Evolutionary conservation across 2,329 filamentous ascomycete species (phyloP), one percentile per base, ranked within the genome.

Genomic region (Fusarium falciforme): DNA sequence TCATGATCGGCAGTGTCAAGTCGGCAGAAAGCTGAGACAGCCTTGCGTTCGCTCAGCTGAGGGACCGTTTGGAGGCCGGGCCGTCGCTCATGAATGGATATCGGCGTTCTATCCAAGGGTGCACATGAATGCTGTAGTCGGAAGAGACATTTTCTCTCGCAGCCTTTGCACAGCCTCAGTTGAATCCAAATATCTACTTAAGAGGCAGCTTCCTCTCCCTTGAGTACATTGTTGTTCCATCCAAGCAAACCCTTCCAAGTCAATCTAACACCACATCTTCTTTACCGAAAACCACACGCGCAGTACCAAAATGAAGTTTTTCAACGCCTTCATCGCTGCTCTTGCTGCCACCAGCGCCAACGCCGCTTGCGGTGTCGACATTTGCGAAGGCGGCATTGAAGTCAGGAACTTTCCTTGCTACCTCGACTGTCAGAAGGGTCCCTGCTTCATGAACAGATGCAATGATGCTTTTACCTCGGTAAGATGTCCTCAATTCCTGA

Each of bases 361-460:
- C 47, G 47, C 47, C 11, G 47, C 47, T n/a, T 54, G 47, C 27
- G 47, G 47, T 14, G 47, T 54, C 4, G 27, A 54, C 47, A 54
- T 54, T 3, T 54, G 47, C 4, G 17, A 54, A 6, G 47, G 47
- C 7, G 47, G 47, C 17, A 33, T 54, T 11, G 47, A 54, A 14
- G 27, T 33, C 6, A 31, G 47, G 6, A 54, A 54, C 47, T 54
- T 54, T 31, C 47, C 47, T 20, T 54, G 47, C 17, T 54, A 54
- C 6, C 47, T 54, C 6, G 47, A 54, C 47, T 54, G 47, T 17
- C 47, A 54, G 47, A 54, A 54, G 27, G 47, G 47, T 1, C 47
- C 47, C 6, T 54, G 47, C 47, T 31, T 31, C 47, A 54, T 54
- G 47, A 54, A 54, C 27, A 54, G 27, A 6, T 54, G 47, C 27